These are phyloP conservation scores for Aureobasidium uvarum DNA, from an alignment of 2,329 filamentous ascomycete species.

Conservation along the genomic window DNA sequence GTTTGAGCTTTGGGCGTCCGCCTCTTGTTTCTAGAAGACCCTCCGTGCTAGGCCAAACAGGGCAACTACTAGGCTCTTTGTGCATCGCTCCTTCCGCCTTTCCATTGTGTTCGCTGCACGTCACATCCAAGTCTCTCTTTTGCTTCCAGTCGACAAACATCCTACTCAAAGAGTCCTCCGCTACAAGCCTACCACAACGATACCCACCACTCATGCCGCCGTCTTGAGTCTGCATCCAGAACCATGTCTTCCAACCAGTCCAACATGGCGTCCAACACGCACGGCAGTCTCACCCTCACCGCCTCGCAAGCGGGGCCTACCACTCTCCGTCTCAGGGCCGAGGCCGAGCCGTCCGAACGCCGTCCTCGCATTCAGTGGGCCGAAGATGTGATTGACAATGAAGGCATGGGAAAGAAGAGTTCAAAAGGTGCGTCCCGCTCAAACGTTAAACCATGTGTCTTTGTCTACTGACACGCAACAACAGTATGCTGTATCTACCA, in stretches of 20 bases:
- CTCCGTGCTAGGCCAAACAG: constrained; percentile 9
- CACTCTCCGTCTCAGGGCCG: constrained; percentile 44
- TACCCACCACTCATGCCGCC: background rate
- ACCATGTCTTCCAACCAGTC: constrained; percentile 25
- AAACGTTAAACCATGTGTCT: background rate
- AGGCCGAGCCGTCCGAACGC: constrained; percentile 40
- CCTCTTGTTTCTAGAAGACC: constrained; percentile 5
- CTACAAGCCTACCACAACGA: background rate
- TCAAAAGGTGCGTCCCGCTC: constrained; percentile 68
- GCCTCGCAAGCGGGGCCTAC: constrained; percentile 33
- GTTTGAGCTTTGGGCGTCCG: background rate
- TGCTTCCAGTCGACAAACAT: background rate
- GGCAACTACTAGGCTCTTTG: background rate
- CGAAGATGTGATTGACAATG: constrained; percentile 90
- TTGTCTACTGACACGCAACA: constrained; percentile 1
- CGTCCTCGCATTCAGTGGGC: constrained; percentile 79
- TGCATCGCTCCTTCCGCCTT: constrained; percentile 16
- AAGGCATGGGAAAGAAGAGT: constrained; percentile 88
- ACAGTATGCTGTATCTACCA: constrained; percentile 99
- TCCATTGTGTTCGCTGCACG: constrained; percentile 24
- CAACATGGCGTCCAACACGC: constrained; percentile 26
- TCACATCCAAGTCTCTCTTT: constrained; percentile 3
- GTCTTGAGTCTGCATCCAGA: background rate
- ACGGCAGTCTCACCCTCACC: constrained; percentile 38
- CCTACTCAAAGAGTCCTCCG: background rate